Evolutionary conservation across 1,139 yeast genomes (phyloP).

Genomic region (Komagataea norvegica): DNA sequence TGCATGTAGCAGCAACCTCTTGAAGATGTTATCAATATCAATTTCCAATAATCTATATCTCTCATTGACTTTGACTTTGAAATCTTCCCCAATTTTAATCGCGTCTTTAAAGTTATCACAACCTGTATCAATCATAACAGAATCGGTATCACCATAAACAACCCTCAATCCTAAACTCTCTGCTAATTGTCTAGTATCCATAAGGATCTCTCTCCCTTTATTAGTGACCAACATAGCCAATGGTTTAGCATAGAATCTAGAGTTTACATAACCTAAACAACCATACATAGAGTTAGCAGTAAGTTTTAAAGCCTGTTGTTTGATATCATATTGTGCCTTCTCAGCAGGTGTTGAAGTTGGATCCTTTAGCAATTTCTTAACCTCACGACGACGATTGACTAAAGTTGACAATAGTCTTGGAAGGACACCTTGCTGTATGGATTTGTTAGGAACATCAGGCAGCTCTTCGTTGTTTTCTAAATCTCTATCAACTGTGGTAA

Average conservation of each 20-base stretch:
- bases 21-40: slow-evolving; percentile 91
- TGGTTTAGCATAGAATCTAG: slow-evolving; percentile 94
- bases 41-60: slow-evolving; percentile 83
- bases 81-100: slow-evolving; percentile 74
- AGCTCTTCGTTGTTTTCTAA: slow-evolving; percentile 58
- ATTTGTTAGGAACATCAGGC: slow-evolving; percentile 65
- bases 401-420: slow-evolving; percentile 80
- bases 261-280: slow-evolving; percentile 88
- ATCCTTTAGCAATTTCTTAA: slow-evolving; percentile 77
- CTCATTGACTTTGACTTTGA: slow-evolving; percentile 82
- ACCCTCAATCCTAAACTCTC: slow-evolving; percentile 80
- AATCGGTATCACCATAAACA: slow-evolving; percentile 98
- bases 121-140: slow-evolving; percentile 97
- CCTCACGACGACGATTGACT: slow-evolving; percentile 90
- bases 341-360: slow-evolving; percentile 61
- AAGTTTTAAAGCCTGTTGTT: slow-evolving; percentile 91
- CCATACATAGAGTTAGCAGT: slow-evolving; percentile 99
- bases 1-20: slow-evolving; percentile 81
- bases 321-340: slow-evolving; percentile 81
- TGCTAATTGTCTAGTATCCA: slow-evolving; percentile 90
- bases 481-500: slow-evolving; percentile 86
- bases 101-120: slow-evolving; percentile 69
- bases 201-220: slow-evolving; percentile 92
- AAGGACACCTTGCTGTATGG: slow-evolving; percentile 68
- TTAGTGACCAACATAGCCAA: slow-evolving; percentile 93